A percentile compares a stretch with the other conserved stretches of the same genome.
These are phyloP conservation scores for Myxozyma lipomycoides DNA, from an alignment of 805 yeast species.

Conservation along the genomic window DNA sequence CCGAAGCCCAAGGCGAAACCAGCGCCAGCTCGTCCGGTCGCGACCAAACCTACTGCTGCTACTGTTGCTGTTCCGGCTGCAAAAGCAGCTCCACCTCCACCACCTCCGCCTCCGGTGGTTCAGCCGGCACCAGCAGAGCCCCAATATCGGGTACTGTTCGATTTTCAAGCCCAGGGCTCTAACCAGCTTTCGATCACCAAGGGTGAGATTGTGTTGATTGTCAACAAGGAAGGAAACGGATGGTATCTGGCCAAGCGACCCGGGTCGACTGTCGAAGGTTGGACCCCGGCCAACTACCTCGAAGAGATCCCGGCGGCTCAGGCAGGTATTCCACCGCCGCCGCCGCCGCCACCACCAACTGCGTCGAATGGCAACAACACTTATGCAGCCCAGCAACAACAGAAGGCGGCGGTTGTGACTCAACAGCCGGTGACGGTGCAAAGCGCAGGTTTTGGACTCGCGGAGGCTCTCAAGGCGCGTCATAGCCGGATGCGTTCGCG, in stretches of 20 bases:
- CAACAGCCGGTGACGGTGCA: slow-evolving; percentile 4
- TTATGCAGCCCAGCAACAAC: slow-evolving; percentile 9
- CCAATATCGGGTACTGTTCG: slow-evolving; percentile 79
- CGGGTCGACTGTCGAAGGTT: slow-evolving; percentile 58
- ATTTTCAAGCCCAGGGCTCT: slow-evolving; percentile 83
- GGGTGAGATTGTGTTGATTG: slow-evolving; percentile 70
- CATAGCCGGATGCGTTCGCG: slow-evolving; percentile 61
- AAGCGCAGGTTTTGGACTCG: slow-evolving; percentile 41
- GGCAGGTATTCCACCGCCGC: slow-evolving; percentile 30
- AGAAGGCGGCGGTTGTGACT: slow-evolving; percentile 4
- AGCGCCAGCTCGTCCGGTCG: slow-evolving; percentile 12
- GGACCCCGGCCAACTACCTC: slow-evolving; percentile 96
- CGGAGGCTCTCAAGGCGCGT: slow-evolving; percentile 79
- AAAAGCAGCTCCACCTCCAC: slow-evolving; percentile 35
- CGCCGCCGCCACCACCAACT: slow-evolving; percentile 32
- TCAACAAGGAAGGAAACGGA: slow-evolving; percentile 74
- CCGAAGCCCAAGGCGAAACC: slow-evolving; percentile 27
- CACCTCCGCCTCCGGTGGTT: slow-evolving; percentile 72
- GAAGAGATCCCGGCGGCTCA: slow-evolving; percentile 36
- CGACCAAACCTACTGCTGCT: slow-evolving; percentile 10
- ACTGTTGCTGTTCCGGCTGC: slow-evolving; percentile 9
- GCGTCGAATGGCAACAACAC: slow-evolving; percentile 10
- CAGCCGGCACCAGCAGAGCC: slow-evolving; percentile 66
- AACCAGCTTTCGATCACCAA: slow-evolving; percentile 73
- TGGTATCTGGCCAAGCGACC: slow-evolving; percentile 85